A percentile compares a stretch with the other conserved stretches of the same genome.
These are phyloP conservation scores for Monilinia polystroma DNA, from an alignment of 2,329 filamentous ascomycete genomes.

Conservation along the genomic window DNA sequence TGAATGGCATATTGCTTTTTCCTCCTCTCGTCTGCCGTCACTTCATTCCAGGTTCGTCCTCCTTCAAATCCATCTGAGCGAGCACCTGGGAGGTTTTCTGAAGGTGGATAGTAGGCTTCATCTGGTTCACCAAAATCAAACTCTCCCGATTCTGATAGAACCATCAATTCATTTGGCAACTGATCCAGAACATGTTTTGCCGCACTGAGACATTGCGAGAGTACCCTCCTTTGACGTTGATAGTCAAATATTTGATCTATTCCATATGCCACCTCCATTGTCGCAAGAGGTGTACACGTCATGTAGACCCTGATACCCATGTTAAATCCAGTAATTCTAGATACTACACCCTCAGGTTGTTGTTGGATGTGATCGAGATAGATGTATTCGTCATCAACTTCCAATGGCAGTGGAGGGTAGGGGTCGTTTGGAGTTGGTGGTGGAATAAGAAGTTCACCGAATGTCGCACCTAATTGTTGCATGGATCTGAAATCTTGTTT, in stretches of 20 bases:
- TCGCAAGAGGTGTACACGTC: constrained; percentile 75
- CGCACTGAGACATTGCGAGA: constrained; percentile 67
- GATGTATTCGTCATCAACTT: constrained; percentile 83
- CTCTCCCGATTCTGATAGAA: constrained; percentile 47
- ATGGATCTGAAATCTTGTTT: constrained; percentile 56
- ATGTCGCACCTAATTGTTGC: constrained; percentile 71
- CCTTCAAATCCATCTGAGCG: constrained; percentile 38
- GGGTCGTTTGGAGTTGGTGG: constrained; percentile 73
- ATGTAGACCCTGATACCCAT: constrained; percentile 74
- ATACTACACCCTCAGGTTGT: constrained; percentile 66
- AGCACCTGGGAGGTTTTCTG: constrained; percentile 42
- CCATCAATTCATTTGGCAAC: constrained; percentile 67
- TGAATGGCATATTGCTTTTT: constrained; percentile 81
- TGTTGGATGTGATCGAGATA: constrained; percentile 66
- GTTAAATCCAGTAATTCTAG: constrained; percentile 77
- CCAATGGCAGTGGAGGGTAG: constrained; percentile 75
- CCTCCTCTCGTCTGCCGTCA: constrained; percentile 42
- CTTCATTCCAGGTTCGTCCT: constrained; percentile 31
- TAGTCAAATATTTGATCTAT: constrained; percentile 73
- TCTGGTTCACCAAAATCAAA: constrained; percentile 44
- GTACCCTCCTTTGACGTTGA: constrained; percentile 70
- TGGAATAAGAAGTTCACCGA: constrained; percentile 70
- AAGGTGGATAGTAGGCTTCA: constrained; percentile 54
- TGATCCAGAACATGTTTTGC: constrained; percentile 68
- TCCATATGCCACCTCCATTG: constrained; percentile 80